Percentiles rank a stretch among this genome's conserved stretches.
Conservation (phyloP, 2,329 filamentous ascomycete genomes). For the Colletotrichum neosansevieriae region DNA sequence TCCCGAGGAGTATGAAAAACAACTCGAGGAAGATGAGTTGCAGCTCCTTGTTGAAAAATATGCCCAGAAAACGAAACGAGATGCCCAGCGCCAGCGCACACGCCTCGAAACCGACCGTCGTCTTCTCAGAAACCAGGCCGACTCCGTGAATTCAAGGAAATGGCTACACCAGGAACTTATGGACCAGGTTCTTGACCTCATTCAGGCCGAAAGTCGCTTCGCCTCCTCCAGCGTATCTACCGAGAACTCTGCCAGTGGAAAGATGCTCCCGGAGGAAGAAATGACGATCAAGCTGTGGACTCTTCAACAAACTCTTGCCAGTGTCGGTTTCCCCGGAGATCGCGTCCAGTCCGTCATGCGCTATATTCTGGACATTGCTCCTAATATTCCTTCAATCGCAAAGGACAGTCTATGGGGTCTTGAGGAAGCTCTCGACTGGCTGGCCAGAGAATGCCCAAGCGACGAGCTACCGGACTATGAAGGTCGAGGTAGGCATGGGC, state of each 20-base stretch:
- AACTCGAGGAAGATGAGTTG: conserved; percentile 90
- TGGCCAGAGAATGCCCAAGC: conserved; percentile 79
- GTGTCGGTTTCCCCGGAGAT: conserved; percentile 74
- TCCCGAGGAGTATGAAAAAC: conserved; percentile 89
- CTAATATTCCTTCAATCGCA: conserved; percentile 66
- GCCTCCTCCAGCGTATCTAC: conserved; percentile 62
- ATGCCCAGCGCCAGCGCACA: conserved; percentile 80
- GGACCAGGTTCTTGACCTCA: conserved; percentile 80
- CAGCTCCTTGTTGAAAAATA: conserved; percentile 89
- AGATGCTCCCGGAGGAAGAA: conserved; percentile 79
- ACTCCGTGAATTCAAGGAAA: conserved; percentile 76
- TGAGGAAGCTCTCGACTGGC: conserved; percentile 89
- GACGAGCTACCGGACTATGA: conserved; percentile 81
- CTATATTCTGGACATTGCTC: conserved; percentile 75
- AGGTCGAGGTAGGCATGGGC: conserved; percentile 53
- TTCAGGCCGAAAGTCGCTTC: conserved; percentile 74
- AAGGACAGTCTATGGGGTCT: conserved; percentile 85
- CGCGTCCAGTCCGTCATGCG: conserved; percentile 74
- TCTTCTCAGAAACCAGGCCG: conserved; percentile 82
- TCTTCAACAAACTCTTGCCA: conserved; percentile 77
- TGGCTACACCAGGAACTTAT: conserved; percentile 87
- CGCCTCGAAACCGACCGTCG: conserved; percentile 89
- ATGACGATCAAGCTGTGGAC: conserved; percentile 86
- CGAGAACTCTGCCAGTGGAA: conserved; percentile 57
- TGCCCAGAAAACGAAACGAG: conserved; percentile 81